Conservation (phyloP, 768 basidiomycete species). For the Lepiota brunneoincarnata region DNA sequence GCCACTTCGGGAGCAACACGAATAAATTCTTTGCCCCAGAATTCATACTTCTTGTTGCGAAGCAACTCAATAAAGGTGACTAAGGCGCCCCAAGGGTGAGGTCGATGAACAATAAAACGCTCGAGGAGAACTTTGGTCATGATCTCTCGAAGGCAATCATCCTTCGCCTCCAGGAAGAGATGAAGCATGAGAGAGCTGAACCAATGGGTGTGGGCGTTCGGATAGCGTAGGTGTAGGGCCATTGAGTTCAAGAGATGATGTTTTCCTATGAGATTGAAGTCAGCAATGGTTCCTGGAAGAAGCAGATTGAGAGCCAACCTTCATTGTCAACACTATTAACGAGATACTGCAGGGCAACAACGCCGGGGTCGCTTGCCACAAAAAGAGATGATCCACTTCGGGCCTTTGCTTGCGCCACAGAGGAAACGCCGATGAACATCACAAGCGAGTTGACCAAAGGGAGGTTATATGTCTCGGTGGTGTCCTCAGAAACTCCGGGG, state of each 20-base stretch:
- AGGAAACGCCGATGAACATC: constrained; percentile 94
- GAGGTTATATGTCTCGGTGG: constrained; percentile 74
- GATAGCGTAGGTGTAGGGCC: constrained; percentile 93
- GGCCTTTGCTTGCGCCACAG: constrained; percentile 85
- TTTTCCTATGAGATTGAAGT: constrained; percentile 59
- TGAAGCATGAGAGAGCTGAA: constrained; percentile 89
- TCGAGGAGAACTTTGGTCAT: constrained; percentile 90
- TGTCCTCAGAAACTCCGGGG: constrained; percentile 40
- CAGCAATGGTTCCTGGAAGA: constrained; percentile 7
- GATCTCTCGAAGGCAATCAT: constrained; percentile 76
- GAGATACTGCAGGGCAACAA: constrained; percentile 79
- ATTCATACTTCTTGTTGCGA: constrained; percentile 85
- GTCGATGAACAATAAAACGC: constrained; percentile 89
- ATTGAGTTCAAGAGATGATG: constrained; percentile 93
- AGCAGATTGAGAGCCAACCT: constrained; percentile 49
- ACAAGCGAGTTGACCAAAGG: constrained; percentile 91
- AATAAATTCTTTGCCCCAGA: constrained; percentile 87
- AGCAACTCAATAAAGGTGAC: constrained; percentile 94
- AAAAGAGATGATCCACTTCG: constrained; percentile 82
- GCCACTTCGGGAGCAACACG: constrained; percentile 85
- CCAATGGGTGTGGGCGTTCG: constrained; percentile 98
- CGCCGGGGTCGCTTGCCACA: constrained; percentile 78
- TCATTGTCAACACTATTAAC: constrained; percentile 85
- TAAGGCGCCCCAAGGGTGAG: constrained; percentile 95
- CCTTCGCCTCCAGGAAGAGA: constrained; percentile 78